Evolutionary conservation across 75 land plant genomes (phyloP).

Genomic region (Sequoiadendron giganteum): DNA sequence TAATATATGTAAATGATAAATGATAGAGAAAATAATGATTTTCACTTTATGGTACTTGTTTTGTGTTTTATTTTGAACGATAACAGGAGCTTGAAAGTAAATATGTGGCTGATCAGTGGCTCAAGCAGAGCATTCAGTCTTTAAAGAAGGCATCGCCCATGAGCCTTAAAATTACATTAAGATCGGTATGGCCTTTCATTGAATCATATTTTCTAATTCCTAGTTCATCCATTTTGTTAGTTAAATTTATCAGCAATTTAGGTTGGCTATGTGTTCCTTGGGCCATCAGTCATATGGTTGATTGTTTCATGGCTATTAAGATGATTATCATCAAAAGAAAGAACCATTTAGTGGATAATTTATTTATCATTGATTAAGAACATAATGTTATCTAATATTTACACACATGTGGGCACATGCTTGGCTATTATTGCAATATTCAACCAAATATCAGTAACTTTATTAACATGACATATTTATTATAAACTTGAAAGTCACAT

Average conservation of each 20-base stretch:
- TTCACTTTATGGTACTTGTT: background rate
- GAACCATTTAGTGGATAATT: background rate
- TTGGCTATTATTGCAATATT: too few relatives aligned
- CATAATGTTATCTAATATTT: too few relatives aligned
- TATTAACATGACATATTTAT: too few relatives aligned
- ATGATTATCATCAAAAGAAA: constrained; percentile 1
- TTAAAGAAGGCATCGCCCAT: constrained; percentile 75
- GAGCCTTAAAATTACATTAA: constrained; percentile 74
- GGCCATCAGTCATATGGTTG: background rate
- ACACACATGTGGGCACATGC: too few relatives aligned
- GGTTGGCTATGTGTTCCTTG: background rate
- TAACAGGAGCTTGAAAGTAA: constrained; percentile 55
- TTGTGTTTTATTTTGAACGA: background rate
- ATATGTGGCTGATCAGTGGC: constrained; percentile 48
- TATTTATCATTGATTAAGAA: background rate
- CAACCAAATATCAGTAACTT: too few relatives aligned
- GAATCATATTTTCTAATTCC: background rate
- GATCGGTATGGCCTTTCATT: constrained; percentile 47
- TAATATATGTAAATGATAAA: background rate
- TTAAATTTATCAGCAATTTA: background rate
- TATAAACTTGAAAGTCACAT: too few relatives aligned
- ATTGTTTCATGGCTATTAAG: background rate
- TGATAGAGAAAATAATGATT: background rate
- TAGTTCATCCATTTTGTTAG: background rate
- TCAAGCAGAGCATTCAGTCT: constrained; percentile 37